Base-by-base conservation (phyloP, 2,329 filamentous ascomycete species). In the Tolypocladium nubicola region DNA sequence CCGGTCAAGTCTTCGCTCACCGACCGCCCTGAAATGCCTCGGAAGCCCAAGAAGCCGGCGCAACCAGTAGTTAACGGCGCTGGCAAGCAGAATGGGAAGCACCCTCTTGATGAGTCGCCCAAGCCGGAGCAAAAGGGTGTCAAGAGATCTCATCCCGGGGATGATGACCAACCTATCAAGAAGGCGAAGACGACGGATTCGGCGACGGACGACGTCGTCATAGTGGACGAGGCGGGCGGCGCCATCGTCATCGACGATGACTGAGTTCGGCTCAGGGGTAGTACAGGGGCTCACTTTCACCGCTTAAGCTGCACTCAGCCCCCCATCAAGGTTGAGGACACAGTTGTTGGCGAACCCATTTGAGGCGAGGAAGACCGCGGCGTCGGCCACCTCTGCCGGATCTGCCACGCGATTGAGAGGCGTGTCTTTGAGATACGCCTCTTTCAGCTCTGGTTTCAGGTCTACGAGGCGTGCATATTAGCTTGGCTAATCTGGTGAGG, bases 311-410 rank as follows among this genome's bases (percentile, higher is more conserved):
- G 88, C 88, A 70, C 88, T 91, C 63, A 95, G 70, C 1, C 91
- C 91, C 19, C 91, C 91, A 71, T 96, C 91, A 35, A 96, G 77
- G 69, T 92, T 94, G 55, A 96, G 77, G 54, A 92, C 79, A 69
- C 89, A 94, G 63, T 95, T 95, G 70, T 93, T 93, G 57, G 90
- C 88, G 72, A 93, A 96, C 61, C 82, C 75, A 70, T 94, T 96
- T 52, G 79, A 79, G 37, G 83, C 87, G 19, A 96, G 78, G 70
- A 95, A 96, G 35, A 87, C 67, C 52, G 87, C 89, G 56, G 90
- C 90, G 66, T 92, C 85, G n/a, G 90, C 90, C 38, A 95, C 82
- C 69, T 96, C 90, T 33, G 82, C 77, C 9, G 81, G 76, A 39
- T 75, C 73, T 19, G 89, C 90, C 61, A 93, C 83, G 37, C 90